A percentile compares a stretch with the other conserved stretches of the same genome.
These are phyloP conservation scores for Fonsecaea erecta DNA, from an alignment of 2,329 filamentous ascomycete genomes.

Conservation along the genomic window DNA sequence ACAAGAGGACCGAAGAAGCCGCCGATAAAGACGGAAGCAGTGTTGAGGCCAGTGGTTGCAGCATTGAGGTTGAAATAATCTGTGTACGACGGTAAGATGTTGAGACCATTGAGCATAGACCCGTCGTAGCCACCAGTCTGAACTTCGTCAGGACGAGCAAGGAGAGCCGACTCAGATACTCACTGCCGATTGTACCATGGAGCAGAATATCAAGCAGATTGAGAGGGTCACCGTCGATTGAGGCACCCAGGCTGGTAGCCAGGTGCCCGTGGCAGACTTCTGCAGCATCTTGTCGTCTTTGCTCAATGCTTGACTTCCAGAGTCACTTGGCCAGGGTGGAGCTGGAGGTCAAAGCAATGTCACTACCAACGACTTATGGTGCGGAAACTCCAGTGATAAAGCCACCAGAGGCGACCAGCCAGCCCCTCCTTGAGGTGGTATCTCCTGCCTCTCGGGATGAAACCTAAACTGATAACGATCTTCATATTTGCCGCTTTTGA, in stretches of 20 bases:
- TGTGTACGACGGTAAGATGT: conserved; percentile 31
- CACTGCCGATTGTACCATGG: conserved; percentile 52
- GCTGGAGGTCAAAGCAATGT: background rate
- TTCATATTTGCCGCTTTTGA: background rate
- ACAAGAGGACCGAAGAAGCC: conserved; percentile 45
- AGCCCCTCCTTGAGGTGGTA: conserved; percentile 8
- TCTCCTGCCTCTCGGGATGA: background rate
- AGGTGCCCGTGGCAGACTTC: conserved; percentile 50
- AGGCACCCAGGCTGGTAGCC: conserved; percentile 55
- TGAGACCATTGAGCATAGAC: conserved; percentile 26
- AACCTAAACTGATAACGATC: conserved; percentile 3
- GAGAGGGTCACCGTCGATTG: conserved; percentile 49
- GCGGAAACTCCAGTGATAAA: background rate
- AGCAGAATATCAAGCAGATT: conserved; percentile 51
- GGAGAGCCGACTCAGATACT: background rate
- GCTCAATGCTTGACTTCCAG: background rate
- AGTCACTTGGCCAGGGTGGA: background rate
- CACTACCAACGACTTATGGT: background rate
- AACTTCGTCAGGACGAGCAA: background rate
- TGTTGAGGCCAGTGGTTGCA: conserved; percentile 28
- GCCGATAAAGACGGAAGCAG: conserved; percentile 40
- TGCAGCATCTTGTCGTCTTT: conserved; percentile 41
- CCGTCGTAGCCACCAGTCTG: conserved; percentile 16
- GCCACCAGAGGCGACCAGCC: background rate
- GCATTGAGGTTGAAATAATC: conserved; percentile 32